Evolutionary conservation across 352 stramenopile genomes (phyloP).

Genomic region (Phytophthora cryptogea): DNA sequence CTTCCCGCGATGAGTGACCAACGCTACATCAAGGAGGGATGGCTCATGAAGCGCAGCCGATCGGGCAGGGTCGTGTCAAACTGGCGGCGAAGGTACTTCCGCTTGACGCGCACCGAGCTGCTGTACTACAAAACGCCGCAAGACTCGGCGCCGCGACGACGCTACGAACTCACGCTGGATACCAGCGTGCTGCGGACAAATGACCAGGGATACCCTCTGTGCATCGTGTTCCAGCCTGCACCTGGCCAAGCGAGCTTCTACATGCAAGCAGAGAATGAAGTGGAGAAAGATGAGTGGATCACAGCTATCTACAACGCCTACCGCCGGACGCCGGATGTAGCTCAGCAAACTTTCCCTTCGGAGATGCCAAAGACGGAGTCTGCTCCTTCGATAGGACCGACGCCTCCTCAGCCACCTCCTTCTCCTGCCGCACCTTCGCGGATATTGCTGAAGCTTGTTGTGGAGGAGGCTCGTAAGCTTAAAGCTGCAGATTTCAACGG

Average conservation of each 20-base stretch:
- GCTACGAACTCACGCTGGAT: constrained; percentile 57
- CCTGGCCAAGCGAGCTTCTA: constrained; percentile 50
- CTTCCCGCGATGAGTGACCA: constrained; percentile 28
- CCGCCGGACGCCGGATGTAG: constrained; percentile 46
- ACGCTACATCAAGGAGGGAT: constrained; percentile 73
- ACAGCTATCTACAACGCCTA: constrained; percentile 60
- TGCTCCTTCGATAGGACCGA: constrained; percentile 5
- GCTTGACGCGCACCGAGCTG: constrained; percentile 63
- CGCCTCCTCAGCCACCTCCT: constrained; percentile 14
- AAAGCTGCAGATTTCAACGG: constrained; percentile 59
- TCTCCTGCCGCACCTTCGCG: constrained; percentile 24
- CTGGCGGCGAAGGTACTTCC: constrained; percentile 73
- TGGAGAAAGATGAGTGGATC: constrained; percentile 67
- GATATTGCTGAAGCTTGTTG: constrained; percentile 54
- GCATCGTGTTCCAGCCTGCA: constrained; percentile 61
- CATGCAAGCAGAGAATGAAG: constrained; percentile 65
- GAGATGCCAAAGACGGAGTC: constrained; percentile 5
- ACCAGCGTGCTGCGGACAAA: constrained; percentile 61
- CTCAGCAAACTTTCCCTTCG: not conserved
- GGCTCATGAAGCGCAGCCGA: constrained; percentile 68
- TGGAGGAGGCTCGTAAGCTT: constrained; percentile 60
- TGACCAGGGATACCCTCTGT: constrained; percentile 63
- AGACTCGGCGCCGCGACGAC: constrained; percentile 40
- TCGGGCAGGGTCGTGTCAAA: constrained; percentile 41
- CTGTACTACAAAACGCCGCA: constrained; percentile 54